Conservation (phyloP, 208 protist species). For the Trypanosoma brucei region DNA sequence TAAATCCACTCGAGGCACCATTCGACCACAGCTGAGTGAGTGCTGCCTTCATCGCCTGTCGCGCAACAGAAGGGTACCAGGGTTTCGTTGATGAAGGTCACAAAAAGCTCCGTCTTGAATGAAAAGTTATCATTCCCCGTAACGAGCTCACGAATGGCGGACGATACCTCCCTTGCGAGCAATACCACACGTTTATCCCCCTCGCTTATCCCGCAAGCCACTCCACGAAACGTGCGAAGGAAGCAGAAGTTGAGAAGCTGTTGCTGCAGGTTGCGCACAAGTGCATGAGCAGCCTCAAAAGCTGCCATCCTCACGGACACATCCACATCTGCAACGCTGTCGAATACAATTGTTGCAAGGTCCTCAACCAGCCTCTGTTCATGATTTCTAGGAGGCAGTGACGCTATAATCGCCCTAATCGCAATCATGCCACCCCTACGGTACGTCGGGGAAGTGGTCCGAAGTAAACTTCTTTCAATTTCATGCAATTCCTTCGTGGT, state of each 20-base stretch:
- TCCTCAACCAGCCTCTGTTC: slow-evolving; percentile 19
- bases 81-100: slow-evolving; percentile 36
- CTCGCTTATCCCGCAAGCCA: slow-evolving; percentile 52
- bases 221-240: slow-evolving; percentile 43
- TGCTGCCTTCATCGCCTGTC: not conserved
- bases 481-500: slow-evolving; percentile 24
- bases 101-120: slow-evolving; percentile 38
- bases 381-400: slow-evolving; percentile 26
- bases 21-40: slow-evolving; percentile 21
- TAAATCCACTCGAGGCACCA: slow-evolving; percentile 64
- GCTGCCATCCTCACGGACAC: slow-evolving; percentile 58
- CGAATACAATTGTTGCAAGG: slow-evolving; percentile 34
- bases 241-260: slow-evolving; percentile 43
- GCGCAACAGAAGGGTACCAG: slow-evolving; percentile 28
- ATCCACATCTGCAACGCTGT: slow-evolving; percentile 48
- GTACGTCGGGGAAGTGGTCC: slow-evolving; percentile 36
- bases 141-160: slow-evolving; percentile 43
- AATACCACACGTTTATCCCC: slow-evolving; percentile 44
- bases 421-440: slow-evolving; percentile 52
- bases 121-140: slow-evolving; percentile 27
- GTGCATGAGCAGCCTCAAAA: slow-evolving; percentile 56
- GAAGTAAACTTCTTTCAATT: slow-evolving; percentile 38
- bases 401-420: slow-evolving; percentile 39
- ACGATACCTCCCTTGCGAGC: slow-evolving; percentile 61
- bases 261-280: slow-evolving; percentile 35